Base-by-base conservation (phyloP, 306 rosid genomes). In the Albizia julibrissin region DNA sequence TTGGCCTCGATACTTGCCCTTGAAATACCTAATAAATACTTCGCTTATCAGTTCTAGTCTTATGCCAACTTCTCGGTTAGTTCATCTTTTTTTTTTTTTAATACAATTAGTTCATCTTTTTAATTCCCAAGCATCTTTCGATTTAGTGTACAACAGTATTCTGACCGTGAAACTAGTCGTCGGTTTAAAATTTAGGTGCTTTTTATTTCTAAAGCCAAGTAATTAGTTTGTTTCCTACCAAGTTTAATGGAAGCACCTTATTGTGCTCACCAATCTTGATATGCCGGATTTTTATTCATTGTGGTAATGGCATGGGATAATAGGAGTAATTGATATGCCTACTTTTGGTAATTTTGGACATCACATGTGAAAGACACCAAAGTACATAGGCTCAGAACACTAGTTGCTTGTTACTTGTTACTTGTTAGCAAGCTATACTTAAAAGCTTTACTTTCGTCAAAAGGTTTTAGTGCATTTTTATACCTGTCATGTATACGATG, bases 241-340 rank as follows among this genome's bases (percentile, higher is more conserved):
- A 69, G 11, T 69, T 10, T 42, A 12, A 12, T 5, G 19, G 74
- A 21, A 40, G 33, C 22, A 22, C 54, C 21, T n/a, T 10, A 69
- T 59, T 22, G 12, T 24, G 66, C 66, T 0, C 16, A 3, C 33
- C 16, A 40, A 11, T 40, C 1, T 40, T 43, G 15, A 33, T 77
- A 27, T 40, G 61, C 61, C 70, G 59, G 46, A 33, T 24, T 21
- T 8, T 54, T 31, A 52, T 65, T 74, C 54, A 62, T 9, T 74
- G 83, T 79, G 87, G 73, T 62, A 78, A 72, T 69, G 26, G 14
- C 42, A 69, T 64, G 69, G 42, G 37, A 59, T 43, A 18, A 70
- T 14, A 72, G 13, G 65, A n/a, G 31, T 65, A 79, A 56, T 58
- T 69, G 69, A 47, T 40, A 76, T 76, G 27, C 52, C 37, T 80